Evolutionary conservation across 495 filamentous ascomycete species (phyloP).

Genomic region (Durotheca rogersii): DNA sequence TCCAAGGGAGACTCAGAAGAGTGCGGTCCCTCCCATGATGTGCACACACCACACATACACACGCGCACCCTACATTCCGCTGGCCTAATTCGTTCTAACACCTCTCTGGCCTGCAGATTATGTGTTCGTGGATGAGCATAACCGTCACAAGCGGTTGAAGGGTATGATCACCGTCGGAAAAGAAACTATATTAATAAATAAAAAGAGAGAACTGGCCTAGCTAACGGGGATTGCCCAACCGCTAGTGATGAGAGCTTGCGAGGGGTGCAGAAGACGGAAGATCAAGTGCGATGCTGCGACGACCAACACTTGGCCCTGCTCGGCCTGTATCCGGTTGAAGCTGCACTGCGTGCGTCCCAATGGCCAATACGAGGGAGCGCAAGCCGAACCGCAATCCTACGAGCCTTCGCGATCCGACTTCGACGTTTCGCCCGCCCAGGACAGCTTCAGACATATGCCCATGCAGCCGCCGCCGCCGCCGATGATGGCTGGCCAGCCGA

Average conservation of each 20-base stretch:
- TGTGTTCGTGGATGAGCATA: conserved; percentile 99
- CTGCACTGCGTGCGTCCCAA: conserved; percentile 91
- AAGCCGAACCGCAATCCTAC: conserved; percentile 48
- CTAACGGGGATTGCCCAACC: conserved; percentile 22
- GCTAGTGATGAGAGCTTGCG: conserved; percentile 96
- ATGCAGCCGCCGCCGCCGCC: conserved; percentile 38
- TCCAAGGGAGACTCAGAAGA: conserved; percentile 66
- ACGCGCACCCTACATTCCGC: conserved; percentile 11
- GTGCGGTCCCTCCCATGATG: conserved; percentile 53
- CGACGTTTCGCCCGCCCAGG: conserved; percentile 48
- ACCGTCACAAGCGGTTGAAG: conserved; percentile 95
- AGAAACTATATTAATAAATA: no score
- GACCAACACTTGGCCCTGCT: conserved; percentile 97
- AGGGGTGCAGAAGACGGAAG: conserved; percentile 87
- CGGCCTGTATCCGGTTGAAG: conserved; percentile 88
- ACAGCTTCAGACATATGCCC: conserved; percentile 56
- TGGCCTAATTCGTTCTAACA: conserved; percentile 23
- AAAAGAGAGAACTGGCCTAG: conserved; percentile 1
- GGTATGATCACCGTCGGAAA: conserved; percentile 56
- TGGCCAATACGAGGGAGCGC: conserved; percentile 78
- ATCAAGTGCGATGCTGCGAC: conserved; percentile 98
- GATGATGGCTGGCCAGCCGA: conserved; percentile 36
- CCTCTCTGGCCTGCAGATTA: conserved; percentile 64
- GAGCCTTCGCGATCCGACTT: conserved; percentile 48
- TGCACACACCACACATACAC: no score